Evolutionary conservation across 148 eudicot species (phyloP), one percentile per base, ranked within the genome.

Genomic region (Fagopyrum esculentum): DNA sequence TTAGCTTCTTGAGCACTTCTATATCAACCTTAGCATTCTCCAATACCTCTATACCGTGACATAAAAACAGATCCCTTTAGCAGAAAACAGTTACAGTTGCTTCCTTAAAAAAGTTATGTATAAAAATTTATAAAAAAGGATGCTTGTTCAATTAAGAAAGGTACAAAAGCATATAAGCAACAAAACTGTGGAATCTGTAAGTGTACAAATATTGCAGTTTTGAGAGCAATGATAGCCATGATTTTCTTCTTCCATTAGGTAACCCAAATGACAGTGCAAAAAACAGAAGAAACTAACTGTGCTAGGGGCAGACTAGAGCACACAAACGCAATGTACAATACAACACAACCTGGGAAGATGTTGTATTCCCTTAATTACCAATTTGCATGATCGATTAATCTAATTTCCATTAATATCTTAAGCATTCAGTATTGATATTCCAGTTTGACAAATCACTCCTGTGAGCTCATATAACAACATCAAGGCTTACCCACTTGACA

Each of bases 1-100:
- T 64, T 47, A 47, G 73, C 73, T 76, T 66, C 73, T 76, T 76
- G 72, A 76, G 78, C 13, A 45, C 50, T 4, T 56, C 47, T 22
- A 76, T 30, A 48, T 49, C 59, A 46, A 15, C 73, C 46, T 47
- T 49, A 48, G 78, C 73, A 17, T 63, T 76, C 45, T 76, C 73
- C 50, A 48, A 48, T 17, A 76, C 78, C 59, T 76, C 78, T 76
- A 59, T 13, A 48, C 78, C 68, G 44, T 8, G 40, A 61, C 4
- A 61, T 52, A 44, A 44, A 69, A 69, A 15, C 17, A 69, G 22
- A 46, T 46, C 6, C 29, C 48, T 69, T 43, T 46, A 46, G 50
- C 22, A 69, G 9, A 17, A 44, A 13, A 45, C 44, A 6, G 50
- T 45, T 69, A 19, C 73, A 69, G 26, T 19, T 15, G 40, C 68